These are phyloP conservation scores for Rosa chinensis DNA, from an alignment of 306 rosid genomes.

Conservation along the genomic window DNA sequence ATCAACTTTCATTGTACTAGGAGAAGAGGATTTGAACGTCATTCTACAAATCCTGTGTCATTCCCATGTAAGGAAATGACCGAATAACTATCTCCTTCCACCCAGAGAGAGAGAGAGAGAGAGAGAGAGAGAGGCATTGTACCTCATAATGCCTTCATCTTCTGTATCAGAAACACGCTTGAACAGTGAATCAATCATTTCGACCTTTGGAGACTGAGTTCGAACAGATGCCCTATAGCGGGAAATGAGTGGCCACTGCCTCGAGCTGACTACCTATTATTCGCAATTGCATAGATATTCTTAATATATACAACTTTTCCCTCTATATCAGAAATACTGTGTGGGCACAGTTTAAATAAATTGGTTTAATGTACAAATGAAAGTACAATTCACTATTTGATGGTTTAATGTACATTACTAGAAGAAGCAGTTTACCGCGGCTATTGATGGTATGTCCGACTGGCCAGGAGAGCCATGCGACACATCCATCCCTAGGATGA, in stretches of 20 bases:
- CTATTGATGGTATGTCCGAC: slow-evolving; percentile 83
- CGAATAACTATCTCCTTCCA: background rate
- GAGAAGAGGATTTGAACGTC: background rate
- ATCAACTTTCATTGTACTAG: background rate
- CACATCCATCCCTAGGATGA: slow-evolving; percentile 94
- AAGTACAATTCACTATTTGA: background rate
- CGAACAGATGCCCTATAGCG: slow-evolving; percentile 85
- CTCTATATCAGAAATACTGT: background rate
- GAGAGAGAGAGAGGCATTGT: background rate
- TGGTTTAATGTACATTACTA: background rate
- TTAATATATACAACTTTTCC: background rate
- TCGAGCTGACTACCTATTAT: slow-evolving; percentile 80
- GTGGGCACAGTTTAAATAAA: background rate
- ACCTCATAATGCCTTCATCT: slow-evolving; percentile 94
- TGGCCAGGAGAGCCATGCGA: slow-evolving; percentile 97
- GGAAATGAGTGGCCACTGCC: slow-evolving; percentile 89
- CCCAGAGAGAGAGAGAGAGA: background rate
- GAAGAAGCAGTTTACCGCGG: slow-evolving; percentile 57
- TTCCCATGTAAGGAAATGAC: background rate
- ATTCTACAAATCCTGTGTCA: background rate
- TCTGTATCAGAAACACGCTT: slow-evolving; percentile 58
- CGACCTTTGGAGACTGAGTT: slow-evolving; percentile 78
- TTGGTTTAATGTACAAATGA: background rate
- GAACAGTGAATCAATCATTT: slow-evolving; percentile 83
- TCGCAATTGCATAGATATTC: slow-evolving; percentile 6